Base-by-base conservation (phyloP, 2,329 filamentous ascomycete species). In the Calonectria hawksworthii region DNA sequence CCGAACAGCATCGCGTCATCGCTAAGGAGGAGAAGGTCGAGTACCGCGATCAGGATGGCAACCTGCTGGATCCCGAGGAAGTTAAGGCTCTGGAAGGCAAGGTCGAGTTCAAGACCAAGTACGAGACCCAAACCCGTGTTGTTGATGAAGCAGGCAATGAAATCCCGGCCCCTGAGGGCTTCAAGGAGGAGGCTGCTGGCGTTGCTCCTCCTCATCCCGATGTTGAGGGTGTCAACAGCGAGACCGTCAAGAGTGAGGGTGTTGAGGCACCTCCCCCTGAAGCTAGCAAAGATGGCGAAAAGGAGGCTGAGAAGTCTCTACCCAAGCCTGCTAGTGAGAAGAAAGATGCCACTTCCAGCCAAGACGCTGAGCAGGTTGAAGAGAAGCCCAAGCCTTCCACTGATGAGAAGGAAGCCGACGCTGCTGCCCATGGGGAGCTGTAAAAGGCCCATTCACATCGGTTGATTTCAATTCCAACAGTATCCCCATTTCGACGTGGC, bases 1-100 rank as follows among this genome's bases (percentile, higher is more conserved):
- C 90, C 82, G 79, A 89, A 7, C 87, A 84, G 54, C 88, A 90
- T 79, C 86, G 86, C 70, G 80, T 92, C 5, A 70, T 92, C 54
- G 86, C 85, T 52, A 87, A 92, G 70, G 94, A 98, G 85, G 94
- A 98, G 86, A 94, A 93, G 79, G 88, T 99, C 61, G 97, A 99
- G 86, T 99, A 98, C 87, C 94, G 97, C 69, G 97, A 99, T 84
- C 95, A 98, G 85, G 90, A 98, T 80, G 97, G 97, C 78, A 98
- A 98, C 82, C 85, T 99, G 38, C 91, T 99, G 38, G 89, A 96
- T 82, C 92, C 94, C 70, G 94, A 96, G 82, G 92, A 98, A 83
- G 96, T 99, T 74, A 92, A 94, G 81, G 92, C 91, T 26, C 91
- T 99, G 38, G 92, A 96, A 84, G 97, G 96, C 81, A 98, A 98